Conservation (phyloP, 768 basidiomycete genomes). For the Steccherinum ochraceum region DNA sequence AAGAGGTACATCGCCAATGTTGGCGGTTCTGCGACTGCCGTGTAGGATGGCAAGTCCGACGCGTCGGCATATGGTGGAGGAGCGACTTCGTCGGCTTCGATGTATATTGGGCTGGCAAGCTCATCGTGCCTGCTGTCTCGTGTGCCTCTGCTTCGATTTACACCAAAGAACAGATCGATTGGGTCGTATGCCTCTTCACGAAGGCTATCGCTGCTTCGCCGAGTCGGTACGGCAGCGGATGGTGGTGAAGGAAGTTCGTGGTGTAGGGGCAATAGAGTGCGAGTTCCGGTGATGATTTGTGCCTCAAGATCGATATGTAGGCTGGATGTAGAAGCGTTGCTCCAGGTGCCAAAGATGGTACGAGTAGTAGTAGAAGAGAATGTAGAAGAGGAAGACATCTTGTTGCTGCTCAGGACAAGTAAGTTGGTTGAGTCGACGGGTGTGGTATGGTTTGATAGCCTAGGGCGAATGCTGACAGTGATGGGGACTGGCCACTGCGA, state of each 20-base stretch:
- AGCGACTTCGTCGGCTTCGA: slow-evolving; percentile 13
- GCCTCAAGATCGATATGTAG: no score
- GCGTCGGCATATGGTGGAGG: slow-evolving; percentile 27
- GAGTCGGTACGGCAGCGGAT: no score
- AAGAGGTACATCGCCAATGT: slow-evolving; percentile 44
- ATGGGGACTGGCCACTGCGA: no score
- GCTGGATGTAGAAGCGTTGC: slow-evolving; percentile 5
- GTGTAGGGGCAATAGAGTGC: not conserved
- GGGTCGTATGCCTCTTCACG: no score
- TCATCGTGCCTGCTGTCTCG: slow-evolving; percentile 28
- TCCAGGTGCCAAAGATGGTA: slow-evolving; percentile 14
- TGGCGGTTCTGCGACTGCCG: slow-evolving; percentile 28
- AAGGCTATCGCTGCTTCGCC: no score
- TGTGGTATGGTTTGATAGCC: no score
- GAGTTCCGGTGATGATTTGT: not conserved
- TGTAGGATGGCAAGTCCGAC: slow-evolving; percentile 28
- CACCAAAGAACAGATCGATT: slow-evolving; percentile 26
- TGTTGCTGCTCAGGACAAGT: no score
- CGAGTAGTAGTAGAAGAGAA: slow-evolving; percentile 10
- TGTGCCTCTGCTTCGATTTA: slow-evolving; percentile 16
- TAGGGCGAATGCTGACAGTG: no score
- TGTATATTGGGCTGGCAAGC: slow-evolving; percentile 8
- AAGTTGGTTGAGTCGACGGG: no score
- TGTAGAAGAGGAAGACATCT: no score
- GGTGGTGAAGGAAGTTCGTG: no score